Evolutionary conservation across 2,329 filamentous ascomycete species (phyloP).

Genomic region (Colletotrichum plurivorum): DNA sequence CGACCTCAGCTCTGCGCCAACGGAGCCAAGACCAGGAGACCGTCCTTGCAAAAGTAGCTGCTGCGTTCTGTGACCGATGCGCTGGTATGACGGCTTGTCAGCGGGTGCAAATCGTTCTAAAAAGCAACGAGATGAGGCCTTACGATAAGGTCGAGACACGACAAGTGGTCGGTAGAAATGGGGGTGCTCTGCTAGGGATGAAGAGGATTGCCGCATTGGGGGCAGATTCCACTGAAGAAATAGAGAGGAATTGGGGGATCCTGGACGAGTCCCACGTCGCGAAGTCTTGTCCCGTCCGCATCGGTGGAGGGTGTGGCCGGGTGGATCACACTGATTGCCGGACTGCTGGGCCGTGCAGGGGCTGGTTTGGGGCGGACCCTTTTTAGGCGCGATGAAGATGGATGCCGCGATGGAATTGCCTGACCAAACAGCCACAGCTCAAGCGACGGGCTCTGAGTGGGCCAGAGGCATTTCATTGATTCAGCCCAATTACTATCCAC

Average conservation of each 20-base stretch:
- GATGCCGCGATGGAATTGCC: conserved; percentile 16
- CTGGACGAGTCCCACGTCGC: conserved; percentile 26
- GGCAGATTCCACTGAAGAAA: conserved; percentile 24
- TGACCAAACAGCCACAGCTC: conserved; percentile 34
- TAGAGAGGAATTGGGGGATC: conserved; percentile 20
- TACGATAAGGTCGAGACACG: conserved; percentile 32
- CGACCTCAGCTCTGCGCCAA: not conserved
- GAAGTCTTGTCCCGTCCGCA: conserved; percentile 38
- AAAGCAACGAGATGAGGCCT: conserved; percentile 10
- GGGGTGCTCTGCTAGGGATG: conserved; percentile 14
- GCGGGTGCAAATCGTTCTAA: not conserved
- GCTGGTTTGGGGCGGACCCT: conserved; percentile 1
- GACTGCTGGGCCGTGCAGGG: conserved; percentile 37
- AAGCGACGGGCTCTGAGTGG: conserved; percentile 39
- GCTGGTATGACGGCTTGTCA: conserved; percentile 8
- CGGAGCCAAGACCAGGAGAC: conserved; percentile 8
- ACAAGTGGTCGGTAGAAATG: not conserved
- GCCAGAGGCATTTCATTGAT: conserved; percentile 40
- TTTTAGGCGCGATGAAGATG: not conserved
- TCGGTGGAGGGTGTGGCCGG: conserved; percentile 19
- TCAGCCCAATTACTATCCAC: conserved; percentile 41
- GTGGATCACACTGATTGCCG: conserved; percentile 34
- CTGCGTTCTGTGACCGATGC: not conserved
- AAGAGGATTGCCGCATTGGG: conserved; percentile 37
- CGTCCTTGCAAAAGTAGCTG: not conserved